Evolutionary conservation across 2,329 filamentous ascomycete species (phyloP).

Genomic region (Colletotrichum scovillei): DNA sequence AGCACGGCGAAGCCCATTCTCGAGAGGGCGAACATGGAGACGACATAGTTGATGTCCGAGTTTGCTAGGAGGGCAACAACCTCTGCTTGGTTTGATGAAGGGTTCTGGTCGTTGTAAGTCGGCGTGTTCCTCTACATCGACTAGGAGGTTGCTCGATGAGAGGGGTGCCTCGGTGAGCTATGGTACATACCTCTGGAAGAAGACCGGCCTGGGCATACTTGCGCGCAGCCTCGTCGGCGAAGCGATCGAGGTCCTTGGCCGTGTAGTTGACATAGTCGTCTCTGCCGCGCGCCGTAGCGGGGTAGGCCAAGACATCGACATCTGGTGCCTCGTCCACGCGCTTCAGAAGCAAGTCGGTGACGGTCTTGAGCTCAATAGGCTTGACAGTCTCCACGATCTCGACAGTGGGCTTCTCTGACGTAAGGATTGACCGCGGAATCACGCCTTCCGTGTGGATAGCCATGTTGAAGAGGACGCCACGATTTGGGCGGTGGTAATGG

Average conservation of each 20-base stretch:
- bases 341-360: slow-evolving; percentile 21
- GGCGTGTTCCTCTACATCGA: background rate
- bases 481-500: background rate
- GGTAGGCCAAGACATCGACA: slow-evolving; percentile 39
- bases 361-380: slow-evolving; percentile 17
- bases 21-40: slow-evolving; percentile 62
- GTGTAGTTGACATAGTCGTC: slow-evolving; percentile 40
- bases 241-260: slow-evolving; percentile 39
- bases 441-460: slow-evolving; percentile 22
- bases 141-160: background rate
- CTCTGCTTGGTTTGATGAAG: slow-evolving; percentile 39
- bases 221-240: slow-evolving; percentile 39
- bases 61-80: slow-evolving; percentile 59
- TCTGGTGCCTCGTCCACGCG: slow-evolving; percentile 20
- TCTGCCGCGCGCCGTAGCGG: slow-evolving; percentile 35
- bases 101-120: slow-evolving; percentile 11
- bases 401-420: slow-evolving; percentile 22
- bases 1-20: slow-evolving; percentile 64
- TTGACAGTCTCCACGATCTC: slow-evolving; percentile 25
- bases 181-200: slow-evolving; percentile 25
- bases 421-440: slow-evolving; percentile 14
- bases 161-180: background rate
- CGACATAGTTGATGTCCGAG: slow-evolving; percentile 62
- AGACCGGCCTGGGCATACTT: slow-evolving; percentile 27
- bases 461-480: background rate